These are phyloP conservation scores for Sarocladium brachiariae DNA, from an alignment of 2,329 filamentous ascomycete genomes.

Conservation along the genomic window DNA sequence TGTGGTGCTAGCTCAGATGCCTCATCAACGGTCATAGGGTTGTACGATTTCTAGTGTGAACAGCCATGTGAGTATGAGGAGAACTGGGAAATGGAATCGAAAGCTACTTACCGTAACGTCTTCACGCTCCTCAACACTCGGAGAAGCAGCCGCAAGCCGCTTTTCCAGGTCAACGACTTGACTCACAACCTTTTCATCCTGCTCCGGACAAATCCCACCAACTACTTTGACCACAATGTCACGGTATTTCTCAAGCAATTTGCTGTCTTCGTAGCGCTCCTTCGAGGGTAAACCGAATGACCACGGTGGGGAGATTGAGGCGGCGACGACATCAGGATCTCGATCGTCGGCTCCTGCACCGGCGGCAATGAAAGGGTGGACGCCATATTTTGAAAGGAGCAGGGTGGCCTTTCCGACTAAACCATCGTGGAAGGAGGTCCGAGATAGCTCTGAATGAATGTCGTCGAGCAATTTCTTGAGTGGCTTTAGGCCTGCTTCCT, in stretches of 20 bases:
- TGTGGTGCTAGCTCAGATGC: slow-evolving; percentile 48
- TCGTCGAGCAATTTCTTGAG: slow-evolving; percentile 48
- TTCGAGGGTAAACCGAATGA: slow-evolving; percentile 55
- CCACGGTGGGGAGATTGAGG: slow-evolving; percentile 35
- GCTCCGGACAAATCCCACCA: slow-evolving; percentile 24
- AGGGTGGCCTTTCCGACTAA: slow-evolving; percentile 32
- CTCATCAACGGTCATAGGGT: slow-evolving; percentile 52
- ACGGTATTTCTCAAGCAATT: slow-evolving; percentile 45
- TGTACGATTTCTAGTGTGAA: slow-evolving; percentile 54
- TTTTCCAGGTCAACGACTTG: slow-evolving; percentile 51
- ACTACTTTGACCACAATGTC: slow-evolving; percentile 18
- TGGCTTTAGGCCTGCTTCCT: slow-evolving; percentile 47
- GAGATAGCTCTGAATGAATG: slow-evolving; percentile 21
- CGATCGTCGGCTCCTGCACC: slow-evolving; percentile 35
- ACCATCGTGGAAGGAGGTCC: background rate
- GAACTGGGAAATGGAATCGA: background rate
- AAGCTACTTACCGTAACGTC: slow-evolving; percentile 45
- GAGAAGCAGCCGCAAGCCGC: slow-evolving; percentile 42
- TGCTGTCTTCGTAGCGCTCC: slow-evolving; percentile 51
- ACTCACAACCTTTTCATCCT: slow-evolving; percentile 26
- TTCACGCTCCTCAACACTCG: slow-evolving; percentile 49
- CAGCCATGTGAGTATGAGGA: background rate
- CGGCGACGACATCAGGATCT: slow-evolving; percentile 29
- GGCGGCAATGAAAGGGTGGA: slow-evolving; percentile 31
- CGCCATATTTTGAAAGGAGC: slow-evolving; percentile 37